Base-by-base conservation (phyloP, 768 basidiomycete species). In the Rhizopogon vinicolor region DNA sequence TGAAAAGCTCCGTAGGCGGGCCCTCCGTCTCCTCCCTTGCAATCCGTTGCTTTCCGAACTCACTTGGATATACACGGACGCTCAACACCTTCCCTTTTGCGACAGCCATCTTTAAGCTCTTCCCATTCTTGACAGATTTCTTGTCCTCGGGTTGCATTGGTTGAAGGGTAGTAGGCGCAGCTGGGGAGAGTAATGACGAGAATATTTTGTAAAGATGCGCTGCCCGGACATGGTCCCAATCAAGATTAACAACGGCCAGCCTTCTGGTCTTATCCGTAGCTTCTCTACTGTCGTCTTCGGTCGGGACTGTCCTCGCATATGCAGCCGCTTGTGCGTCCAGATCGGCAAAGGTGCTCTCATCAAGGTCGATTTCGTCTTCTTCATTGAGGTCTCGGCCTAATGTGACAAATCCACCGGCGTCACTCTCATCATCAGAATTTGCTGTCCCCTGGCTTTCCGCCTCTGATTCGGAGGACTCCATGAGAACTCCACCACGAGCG, bases 201-300 rank as follows among this genome's bases (percentile, higher is more conserved):
- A 91, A 92, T 37, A 98, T 91, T 72, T 91, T 93, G 81, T 86
- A 97, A 12, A 99, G 75, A 67, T 98, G 94, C 18, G 74, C 74
- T 0, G 96, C 93, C 53, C 89, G 87, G 50, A 98, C 84, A 71
- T 98, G 83, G 68, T 98, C 97, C 97, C 97, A 99, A 72, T 99
- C 97, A 51, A 98, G 81, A 68, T 98, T 98, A 60, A 98, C 96
- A 44, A 89, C 81, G 0, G 96, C 97, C 7, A 99, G 67, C 22
- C 96, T 80, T 53, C 74, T 78, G 2, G 93, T 93, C 9, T 63
- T 69, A 45, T 75, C 69, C 9, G 75, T 70, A 8, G 73, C 77
- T 2, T 74, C 73, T 10, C 61, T 68, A 4, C 65, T 64, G 7
- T 70, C 73, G 3, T 75, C 74, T 22, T 78, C 77, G 9, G 78